Base-by-base conservation (phyloP, 1,139 yeast species). In the Geotrichum citri-aurantii region DNA sequence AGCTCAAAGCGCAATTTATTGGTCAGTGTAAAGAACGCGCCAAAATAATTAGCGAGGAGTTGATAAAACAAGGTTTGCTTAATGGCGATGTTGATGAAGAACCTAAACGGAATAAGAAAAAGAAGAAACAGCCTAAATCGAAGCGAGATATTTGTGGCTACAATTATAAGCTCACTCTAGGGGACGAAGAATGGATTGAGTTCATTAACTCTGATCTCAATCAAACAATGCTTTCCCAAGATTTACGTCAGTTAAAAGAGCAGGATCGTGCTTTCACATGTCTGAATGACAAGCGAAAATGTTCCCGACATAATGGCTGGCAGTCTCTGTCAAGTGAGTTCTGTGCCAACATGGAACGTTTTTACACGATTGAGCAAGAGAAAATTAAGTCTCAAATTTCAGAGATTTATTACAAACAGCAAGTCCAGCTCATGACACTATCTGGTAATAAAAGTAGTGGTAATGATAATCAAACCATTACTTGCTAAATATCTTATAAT, bases 281-380 rank as follows among this genome's bases (percentile, higher is more conserved):
- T 68, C 67, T 82, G 17, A 72, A 74, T n/a, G 93, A 87, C 56
- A 81, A 81, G 63, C 78, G 84, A 56, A 85, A 85, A 65, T 88
- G 96, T 69, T 70, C 71, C 4, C 79, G 82, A 54, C 95, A 88
- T 66, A 76, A 77, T 53, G 85, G 86, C 0, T 88, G 95, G 95
- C 78, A 77, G 69, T 74, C 75, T 52, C 78, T 88, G 56, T 67
- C 78, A 17, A 69, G 73, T 27, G 88, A 84, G 55, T 73, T 72
- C 31, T 65, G 73, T 17, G 72, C 71, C 17, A 56, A 72, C 61
- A 78, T 78, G 57, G 65, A 79, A 14, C 68, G 72, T 21, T 76
- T 73, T 47, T 63, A 71, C 33, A 70, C 72, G 31, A 64, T 65
- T 2, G 74, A 76, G 56, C 68, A 76, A 12, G 68, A 19, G 54